phyloP scores from a whole-genome alignment of 2,329 filamentous ascomycete genomes.

The Colletotrichum sp. region DNA sequence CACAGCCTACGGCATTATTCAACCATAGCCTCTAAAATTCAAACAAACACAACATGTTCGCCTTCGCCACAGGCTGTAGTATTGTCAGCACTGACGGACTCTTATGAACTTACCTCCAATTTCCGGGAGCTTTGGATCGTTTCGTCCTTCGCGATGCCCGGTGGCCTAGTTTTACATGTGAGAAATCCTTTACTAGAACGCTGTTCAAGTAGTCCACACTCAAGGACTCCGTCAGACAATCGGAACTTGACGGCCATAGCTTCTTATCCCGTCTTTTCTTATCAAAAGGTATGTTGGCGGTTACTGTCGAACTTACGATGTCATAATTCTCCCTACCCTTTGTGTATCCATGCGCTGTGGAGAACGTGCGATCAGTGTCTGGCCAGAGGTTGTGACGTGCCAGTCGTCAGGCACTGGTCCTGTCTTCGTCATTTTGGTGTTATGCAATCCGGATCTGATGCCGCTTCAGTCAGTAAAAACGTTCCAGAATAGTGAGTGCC shows the following conservation, averaged over 20 bases:
- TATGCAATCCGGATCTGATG: neutral
- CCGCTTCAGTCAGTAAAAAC: too few species aligned
- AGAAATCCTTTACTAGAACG: neutral
- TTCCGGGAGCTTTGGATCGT: too few species aligned
- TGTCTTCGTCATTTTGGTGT: neutral
- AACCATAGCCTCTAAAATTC: too few species aligned
- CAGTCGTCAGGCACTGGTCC: neutral
- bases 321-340: neutral
- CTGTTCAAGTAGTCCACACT: neutral
- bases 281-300: neutral
- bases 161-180: too few species aligned
- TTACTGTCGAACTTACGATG: neutral
- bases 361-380: neutral
- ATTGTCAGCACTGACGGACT: too few species aligned
- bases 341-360: neutral
- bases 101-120: too few species aligned
- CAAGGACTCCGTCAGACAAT: neutral
- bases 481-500: too few species aligned
- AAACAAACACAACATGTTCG: too few species aligned
- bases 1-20: too few species aligned
- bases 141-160: too few species aligned
- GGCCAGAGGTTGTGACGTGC: neutral
- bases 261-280: accelerated
- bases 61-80: too few species aligned
- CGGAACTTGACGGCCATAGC: neutral